Evolutionary conservation across 495 filamentous ascomycete species (phyloP).

Genomic region (Tetracladium marchalianum): DNA sequence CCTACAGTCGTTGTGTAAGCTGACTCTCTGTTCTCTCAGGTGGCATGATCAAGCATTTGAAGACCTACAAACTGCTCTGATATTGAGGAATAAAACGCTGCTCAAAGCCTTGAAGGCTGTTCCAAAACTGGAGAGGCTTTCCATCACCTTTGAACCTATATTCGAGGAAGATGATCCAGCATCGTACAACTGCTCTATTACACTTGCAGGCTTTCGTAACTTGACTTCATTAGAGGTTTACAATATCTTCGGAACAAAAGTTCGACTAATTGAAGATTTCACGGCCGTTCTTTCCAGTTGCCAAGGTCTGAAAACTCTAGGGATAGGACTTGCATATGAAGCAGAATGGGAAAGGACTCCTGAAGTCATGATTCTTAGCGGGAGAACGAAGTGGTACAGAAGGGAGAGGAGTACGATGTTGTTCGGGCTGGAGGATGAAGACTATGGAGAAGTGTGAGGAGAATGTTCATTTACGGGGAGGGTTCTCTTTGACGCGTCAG

Average conservation of each 20-base stretch:
- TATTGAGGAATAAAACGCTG: not conserved
- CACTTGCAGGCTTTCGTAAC: conserved; percentile 3
- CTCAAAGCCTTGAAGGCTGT: not conserved
- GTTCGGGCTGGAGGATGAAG: no score
- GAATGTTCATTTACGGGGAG: no score
- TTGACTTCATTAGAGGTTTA: conserved; percentile 7
- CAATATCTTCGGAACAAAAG: not conserved
- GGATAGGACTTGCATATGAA: not conserved
- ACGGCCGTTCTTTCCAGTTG: not conserved
- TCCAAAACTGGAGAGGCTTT: not conserved
- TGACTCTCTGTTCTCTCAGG: not conserved
- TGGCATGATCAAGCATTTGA: conserved; percentile 2
- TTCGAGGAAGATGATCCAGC: not conserved
- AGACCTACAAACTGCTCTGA: not conserved
- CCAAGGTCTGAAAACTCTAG: not conserved
- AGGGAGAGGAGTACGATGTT: no score
- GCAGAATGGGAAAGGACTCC: not conserved
- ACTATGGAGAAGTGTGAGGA: no score
- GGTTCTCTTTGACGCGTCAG: no score
- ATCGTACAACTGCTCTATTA: not conserved
- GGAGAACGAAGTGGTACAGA: not conserved
- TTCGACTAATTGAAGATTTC: not conserved
- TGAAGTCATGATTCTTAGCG: not conserved
- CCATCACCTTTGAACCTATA: not conserved
- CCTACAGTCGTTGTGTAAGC: not conserved